Evolutionary conservation across 2,329 filamentous ascomycete genomes (phyloP).

Genomic region (Cordyceps pruinosa): DNA sequence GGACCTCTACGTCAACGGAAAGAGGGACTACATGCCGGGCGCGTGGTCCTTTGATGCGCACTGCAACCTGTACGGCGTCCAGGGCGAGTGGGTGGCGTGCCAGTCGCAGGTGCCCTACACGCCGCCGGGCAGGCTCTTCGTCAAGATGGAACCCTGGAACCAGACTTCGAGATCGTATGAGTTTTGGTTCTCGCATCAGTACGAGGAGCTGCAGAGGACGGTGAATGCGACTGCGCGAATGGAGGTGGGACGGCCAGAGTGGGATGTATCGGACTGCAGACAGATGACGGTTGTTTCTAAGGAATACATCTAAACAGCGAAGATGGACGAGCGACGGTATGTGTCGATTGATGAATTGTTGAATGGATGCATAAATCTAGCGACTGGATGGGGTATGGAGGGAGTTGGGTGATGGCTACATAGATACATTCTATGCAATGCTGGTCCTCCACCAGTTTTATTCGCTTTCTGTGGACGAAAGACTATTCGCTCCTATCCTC

Average conservation of each 20-base stretch:
- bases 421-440: too few relatives aligned
- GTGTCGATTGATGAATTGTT: too few relatives aligned
- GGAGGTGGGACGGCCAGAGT: background rate
- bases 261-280: background rate
- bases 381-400: too few relatives aligned
- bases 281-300: background rate
- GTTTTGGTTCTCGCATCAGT: slow-evolving; percentile 1
- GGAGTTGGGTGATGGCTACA: too few relatives aligned
- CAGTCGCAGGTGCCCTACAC: background rate
- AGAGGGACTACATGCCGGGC: background rate
- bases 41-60: background rate
- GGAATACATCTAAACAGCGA: background rate
- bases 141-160: background rate
- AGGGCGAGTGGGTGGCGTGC: background rate
- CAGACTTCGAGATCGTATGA: background rate
- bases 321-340: too few relatives aligned
- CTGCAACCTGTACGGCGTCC: background rate
- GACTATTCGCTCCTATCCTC: too few relatives aligned
- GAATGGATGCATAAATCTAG: too few relatives aligned
- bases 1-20: background rate
- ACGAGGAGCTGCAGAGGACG: background rate
- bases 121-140: background rate
- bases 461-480: too few relatives aligned
- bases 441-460: too few relatives aligned
- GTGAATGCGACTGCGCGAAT: background rate